Evolutionary conservation across 192 early-diverging fungal species (phyloP).

Genomic region (Backusella macrospora): DNA sequence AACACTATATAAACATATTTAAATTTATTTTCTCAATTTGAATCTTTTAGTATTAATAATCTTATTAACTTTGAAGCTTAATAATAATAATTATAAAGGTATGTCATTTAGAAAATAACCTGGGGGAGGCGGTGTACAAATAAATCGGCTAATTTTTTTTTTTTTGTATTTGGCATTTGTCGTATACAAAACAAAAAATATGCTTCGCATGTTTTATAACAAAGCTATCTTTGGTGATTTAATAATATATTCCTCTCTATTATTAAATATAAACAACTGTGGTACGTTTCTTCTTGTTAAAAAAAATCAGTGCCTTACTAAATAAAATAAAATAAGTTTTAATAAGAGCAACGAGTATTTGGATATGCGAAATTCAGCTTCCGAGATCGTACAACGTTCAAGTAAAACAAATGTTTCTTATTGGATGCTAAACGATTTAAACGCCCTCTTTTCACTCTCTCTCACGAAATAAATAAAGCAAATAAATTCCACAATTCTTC

Average conservation of each 20-base stretch:
- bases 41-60: not conserved
- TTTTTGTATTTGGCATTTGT: not conserved
- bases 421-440: not conserved
- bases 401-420: not conserved
- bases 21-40: not conserved
- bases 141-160: not conserved
- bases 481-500: not conserved
- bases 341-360: not conserved
- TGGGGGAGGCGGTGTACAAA: not conserved
- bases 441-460: not conserved
- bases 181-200: not conserved
- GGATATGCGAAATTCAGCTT: not conserved
- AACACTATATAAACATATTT: not conserved
- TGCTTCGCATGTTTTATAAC: too few relatives aligned
- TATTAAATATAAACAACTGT: not conserved
- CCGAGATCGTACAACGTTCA: not conserved
- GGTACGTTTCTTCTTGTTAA: not conserved
- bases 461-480: not conserved
- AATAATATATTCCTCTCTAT: not conserved
- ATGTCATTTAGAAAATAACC: not conserved
- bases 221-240: not conserved
- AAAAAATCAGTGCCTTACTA: not conserved
- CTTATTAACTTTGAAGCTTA: not conserved
- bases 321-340: not conserved
- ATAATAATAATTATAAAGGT: not conserved